phyloP scores from a whole-genome alignment of 805 yeast species.

The Spencermartinsiella europaea region DNA sequence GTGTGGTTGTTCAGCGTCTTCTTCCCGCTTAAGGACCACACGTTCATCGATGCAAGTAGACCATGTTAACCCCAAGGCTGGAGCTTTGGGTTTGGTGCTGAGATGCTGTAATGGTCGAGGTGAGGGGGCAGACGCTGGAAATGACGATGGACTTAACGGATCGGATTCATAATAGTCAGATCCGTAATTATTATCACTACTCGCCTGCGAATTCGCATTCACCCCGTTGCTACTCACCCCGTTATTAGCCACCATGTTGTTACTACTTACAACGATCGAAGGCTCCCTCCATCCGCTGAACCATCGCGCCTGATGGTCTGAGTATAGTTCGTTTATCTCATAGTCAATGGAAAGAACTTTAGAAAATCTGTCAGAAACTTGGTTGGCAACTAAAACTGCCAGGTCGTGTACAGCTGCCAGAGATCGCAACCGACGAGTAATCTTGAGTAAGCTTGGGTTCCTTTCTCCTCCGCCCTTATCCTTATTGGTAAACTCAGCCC shows the following conservation, averaged over 20 bases:
- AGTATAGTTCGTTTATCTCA: slow-evolving; percentile 34
- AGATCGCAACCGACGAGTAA: slow-evolving; percentile 45
- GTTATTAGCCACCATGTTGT: not conserved
- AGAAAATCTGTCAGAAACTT: slow-evolving; percentile 58
- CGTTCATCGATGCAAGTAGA: slow-evolving; percentile 47
- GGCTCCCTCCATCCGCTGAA: slow-evolving; percentile 67
- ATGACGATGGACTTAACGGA: slow-evolving; percentile 30
- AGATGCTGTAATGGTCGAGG: slow-evolving; percentile 12
- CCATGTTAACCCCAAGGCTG: slow-evolving; percentile 56
- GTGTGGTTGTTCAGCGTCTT: slow-evolving; percentile 10
- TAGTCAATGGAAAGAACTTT: slow-evolving; percentile 28
- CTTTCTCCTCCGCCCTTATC: slow-evolving; percentile 32
- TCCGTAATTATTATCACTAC: not conserved
- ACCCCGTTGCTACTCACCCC: not conserved
- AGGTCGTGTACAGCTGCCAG: slow-evolving; percentile 45
- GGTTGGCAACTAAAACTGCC: slow-evolving; percentile 71
- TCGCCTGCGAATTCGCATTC: not conserved
- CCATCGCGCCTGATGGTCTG: slow-evolving; percentile 68
- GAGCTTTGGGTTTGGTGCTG: slow-evolving; percentile 35
- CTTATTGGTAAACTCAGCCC: slow-evolving; percentile 54
- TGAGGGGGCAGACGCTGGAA: slow-evolving; percentile 4
- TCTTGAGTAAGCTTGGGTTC: slow-evolving; percentile 27
- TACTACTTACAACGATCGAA: slow-evolving; percentile 2
- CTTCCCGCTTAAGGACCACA: slow-evolving; percentile 30
- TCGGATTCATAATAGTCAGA: too few relatives aligned